Conservation (phyloP, 805 yeast genomes). For the Debaryomyces maramus region DNA sequence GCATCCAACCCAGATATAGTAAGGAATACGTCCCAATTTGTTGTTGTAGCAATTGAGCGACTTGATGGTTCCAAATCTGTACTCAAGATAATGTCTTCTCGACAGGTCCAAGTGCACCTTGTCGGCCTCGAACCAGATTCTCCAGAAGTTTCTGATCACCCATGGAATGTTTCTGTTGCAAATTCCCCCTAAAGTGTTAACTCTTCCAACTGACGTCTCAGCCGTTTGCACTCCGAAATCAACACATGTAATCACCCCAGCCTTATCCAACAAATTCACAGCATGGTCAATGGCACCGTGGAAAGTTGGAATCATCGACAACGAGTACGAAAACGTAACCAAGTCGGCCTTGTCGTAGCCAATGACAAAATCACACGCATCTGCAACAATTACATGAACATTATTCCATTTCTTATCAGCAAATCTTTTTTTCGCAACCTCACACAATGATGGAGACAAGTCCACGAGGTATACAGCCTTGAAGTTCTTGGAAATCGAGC, state of each 20-base stretch:
- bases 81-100: conserved; percentile 80
- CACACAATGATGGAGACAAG: conserved; percentile 73
- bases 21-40: conserved; percentile 71
- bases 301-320: conserved; percentile 83
- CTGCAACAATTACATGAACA: conserved; percentile 69
- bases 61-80: conserved; percentile 78
- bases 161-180: conserved; percentile 72
- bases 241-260: conserved; percentile 68
- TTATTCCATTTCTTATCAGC: conserved; percentile 45
- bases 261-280: conserved; percentile 47
- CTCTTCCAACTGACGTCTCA: conserved; percentile 64
- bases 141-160: conserved; percentile 79
- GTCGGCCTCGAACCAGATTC: conserved; percentile 85
- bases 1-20: conserved; percentile 78
- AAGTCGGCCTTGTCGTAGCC: conserved; percentile 56
- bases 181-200: conserved; percentile 74
- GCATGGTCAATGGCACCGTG: conserved; percentile 77
- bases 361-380: conserved; percentile 69
- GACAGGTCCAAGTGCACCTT: conserved; percentile 76
- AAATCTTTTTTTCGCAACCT: conserved; percentile 64
- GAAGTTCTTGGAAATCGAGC: conserved; percentile 50
- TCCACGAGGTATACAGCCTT: conserved; percentile 72
- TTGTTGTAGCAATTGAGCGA: conserved; percentile 67
- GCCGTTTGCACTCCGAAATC: conserved; percentile 78
- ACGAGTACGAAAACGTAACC: conserved; percentile 75